phyloP scores from a whole-genome alignment of 2,329 filamentous ascomycete species.

The Lachnellula suecica region DNA sequence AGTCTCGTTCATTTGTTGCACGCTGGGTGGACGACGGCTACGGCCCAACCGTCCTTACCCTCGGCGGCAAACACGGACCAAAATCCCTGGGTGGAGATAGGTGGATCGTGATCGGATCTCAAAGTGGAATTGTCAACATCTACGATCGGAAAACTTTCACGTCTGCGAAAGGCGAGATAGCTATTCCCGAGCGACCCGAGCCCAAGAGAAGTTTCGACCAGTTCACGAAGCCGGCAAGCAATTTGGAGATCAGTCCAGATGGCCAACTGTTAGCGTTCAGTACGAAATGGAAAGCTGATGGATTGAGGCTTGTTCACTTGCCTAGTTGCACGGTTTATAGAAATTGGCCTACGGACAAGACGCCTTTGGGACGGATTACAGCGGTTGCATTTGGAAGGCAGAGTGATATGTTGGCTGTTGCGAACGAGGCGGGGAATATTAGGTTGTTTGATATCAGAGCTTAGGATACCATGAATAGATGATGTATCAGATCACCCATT shows the following conservation, averaged over 20 bases:
- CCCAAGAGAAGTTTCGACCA: slow-evolving; percentile 79
- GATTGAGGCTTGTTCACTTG: slow-evolving; percentile 82
- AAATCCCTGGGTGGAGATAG: slow-evolving; percentile 70
- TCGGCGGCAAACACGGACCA: slow-evolving; percentile 68
- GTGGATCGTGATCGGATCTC: slow-evolving; percentile 87
- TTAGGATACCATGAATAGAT: slow-evolving; percentile 37
- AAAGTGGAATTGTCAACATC: slow-evolving; percentile 86
- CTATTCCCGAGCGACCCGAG: slow-evolving; percentile 65
- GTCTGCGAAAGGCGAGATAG: slow-evolving; percentile 39
- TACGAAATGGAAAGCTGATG: slow-evolving; percentile 84
- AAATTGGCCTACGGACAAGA: slow-evolving; percentile 94
- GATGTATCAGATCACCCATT: too few relatives aligned
- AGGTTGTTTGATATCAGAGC: slow-evolving; percentile 84
- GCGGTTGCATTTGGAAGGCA: slow-evolving; percentile 66
- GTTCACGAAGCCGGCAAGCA: slow-evolving; percentile 80
- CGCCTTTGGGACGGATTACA: slow-evolving; percentile 81
- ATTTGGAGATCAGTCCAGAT: slow-evolving; percentile 80
- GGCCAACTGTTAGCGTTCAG: slow-evolving; percentile 87
- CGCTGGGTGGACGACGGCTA: slow-evolving; percentile 90
- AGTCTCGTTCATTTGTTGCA: slow-evolving; percentile 66
- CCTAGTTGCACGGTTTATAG: slow-evolving; percentile 91
- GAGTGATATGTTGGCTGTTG: slow-evolving; percentile 76
- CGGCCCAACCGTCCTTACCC: slow-evolving; percentile 76
- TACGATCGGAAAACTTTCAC: slow-evolving; percentile 69
- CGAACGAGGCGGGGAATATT: slow-evolving; percentile 86